Percentiles rank a stretch among this genome's conserved stretches.
Conservation (phyloP, 1,139 yeast genomes). For the Saccharomyces pastorianus region DNA sequence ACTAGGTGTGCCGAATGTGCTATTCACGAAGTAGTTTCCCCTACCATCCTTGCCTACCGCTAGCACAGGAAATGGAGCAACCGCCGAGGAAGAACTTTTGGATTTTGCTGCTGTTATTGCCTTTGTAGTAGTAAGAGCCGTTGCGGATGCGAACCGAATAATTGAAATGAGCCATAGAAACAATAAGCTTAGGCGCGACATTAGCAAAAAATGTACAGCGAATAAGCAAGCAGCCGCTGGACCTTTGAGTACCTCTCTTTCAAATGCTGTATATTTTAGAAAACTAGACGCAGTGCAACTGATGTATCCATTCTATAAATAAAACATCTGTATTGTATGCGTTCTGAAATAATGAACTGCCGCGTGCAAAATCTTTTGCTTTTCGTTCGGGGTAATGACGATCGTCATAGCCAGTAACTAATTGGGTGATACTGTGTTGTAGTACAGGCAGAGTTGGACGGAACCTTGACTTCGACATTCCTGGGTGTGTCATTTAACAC, state of each 20-base stretch:
- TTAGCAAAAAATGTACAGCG: not conserved
- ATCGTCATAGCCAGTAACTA: no score
- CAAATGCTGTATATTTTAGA: not conserved
- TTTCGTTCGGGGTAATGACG: no score
- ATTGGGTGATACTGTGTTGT: no score
- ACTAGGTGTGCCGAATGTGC: conserved; percentile 33
- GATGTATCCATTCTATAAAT: no score
- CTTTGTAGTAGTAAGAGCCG: not conserved
- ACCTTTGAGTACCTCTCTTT: not conserved
- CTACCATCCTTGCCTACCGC: conserved; percentile 18
- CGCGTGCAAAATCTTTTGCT: no score
- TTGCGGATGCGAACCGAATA: not conserved
- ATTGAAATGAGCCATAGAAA: not conserved
- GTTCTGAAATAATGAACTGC: no score
- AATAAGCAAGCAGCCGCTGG: not conserved
- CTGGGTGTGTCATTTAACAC: no score
- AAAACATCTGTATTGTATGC: no score
- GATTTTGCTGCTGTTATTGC: not conserved
- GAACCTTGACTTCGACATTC: no score
- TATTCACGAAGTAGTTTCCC: conserved; percentile 30
- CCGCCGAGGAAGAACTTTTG: not conserved
- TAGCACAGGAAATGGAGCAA: conserved; percentile 14
- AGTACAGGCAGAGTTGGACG: no score
- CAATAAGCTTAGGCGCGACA: not conserved
- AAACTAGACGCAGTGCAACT: not conserved